A percentile compares a stretch with the other conserved stretches of the same genome.
Conservation (phyloP, 352 stramenopile species). For the Phytophthora palmivora region DNA sequence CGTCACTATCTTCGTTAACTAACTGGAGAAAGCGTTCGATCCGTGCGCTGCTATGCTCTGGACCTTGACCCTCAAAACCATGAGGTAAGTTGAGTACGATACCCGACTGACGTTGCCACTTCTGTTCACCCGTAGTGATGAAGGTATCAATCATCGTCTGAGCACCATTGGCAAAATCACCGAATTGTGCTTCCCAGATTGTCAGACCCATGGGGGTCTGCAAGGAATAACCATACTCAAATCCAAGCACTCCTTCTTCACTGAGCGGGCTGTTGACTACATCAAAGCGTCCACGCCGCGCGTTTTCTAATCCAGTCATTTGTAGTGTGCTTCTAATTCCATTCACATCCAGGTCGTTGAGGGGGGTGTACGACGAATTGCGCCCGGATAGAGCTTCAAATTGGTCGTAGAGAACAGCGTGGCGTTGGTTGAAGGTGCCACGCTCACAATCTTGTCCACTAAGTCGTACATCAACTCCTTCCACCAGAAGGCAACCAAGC, state of each 20-base stretch:
- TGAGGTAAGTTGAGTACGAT: conserved; percentile 84
- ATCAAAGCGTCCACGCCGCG: conserved; percentile 58
- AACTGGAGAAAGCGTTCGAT: conserved; percentile 89
- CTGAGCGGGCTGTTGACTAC: conserved; percentile 87
- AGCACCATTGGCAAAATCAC: conserved; percentile 89
- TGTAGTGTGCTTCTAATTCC: conserved; percentile 51
- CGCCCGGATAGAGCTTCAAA: conserved; percentile 72
- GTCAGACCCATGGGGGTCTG: conserved; percentile 76
- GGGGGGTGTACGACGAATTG: conserved; percentile 94
- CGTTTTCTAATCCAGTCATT: conserved; percentile 51
- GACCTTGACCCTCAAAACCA: conserved; percentile 87
- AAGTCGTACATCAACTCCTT: conserved; percentile 85
- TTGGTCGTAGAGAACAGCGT: conserved; percentile 91
- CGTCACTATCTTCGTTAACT: conserved; percentile 77
- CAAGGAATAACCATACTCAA: conserved; percentile 90
- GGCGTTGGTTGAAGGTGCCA: conserved; percentile 91
- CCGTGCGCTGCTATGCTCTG: conserved; percentile 84
- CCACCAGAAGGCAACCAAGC: conserved; percentile 84
- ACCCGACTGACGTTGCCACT: conserved; percentile 92
- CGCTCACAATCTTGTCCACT: conserved; percentile 91
- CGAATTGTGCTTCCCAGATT: conserved; percentile 94
- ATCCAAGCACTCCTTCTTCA: conserved; percentile 86
- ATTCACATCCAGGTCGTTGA: conserved; percentile 85
- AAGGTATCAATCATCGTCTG: conserved; percentile 92
- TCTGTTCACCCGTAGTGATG: conserved; percentile 83